A percentile compares a stretch with the other conserved stretches of the same genome.
Conservation (phyloP, 2,329 filamentous ascomycete species). For the Thelonectria olida region DNA sequence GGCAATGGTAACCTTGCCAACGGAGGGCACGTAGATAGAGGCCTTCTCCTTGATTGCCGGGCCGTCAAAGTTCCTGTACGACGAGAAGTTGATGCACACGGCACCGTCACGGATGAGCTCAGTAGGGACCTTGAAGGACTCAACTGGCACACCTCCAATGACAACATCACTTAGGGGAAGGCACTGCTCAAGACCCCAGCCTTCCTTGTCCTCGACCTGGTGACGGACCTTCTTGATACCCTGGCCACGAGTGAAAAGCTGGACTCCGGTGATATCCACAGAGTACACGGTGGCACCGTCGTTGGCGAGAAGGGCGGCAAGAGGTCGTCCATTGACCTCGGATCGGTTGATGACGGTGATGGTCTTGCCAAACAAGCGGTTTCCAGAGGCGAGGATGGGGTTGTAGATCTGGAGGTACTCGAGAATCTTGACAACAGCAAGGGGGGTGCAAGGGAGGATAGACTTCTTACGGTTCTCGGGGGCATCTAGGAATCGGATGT, state of each 20-base stretch:
- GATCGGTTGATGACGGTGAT: slow-evolving; percentile 97
- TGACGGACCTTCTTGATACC: slow-evolving; percentile 88
- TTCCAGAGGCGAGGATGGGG: slow-evolving; percentile 89
- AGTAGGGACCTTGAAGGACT: slow-evolving; percentile 89
- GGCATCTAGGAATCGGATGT: slow-evolving; percentile 90
- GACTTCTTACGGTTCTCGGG: slow-evolving; percentile 83
- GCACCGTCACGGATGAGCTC: slow-evolving; percentile 86
- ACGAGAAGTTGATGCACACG: slow-evolving; percentile 99
- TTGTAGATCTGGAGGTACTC: slow-evolving; percentile 98
- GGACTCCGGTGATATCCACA: slow-evolving; percentile 90
- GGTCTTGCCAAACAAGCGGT: slow-evolving; percentile 90
- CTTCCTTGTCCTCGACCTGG: slow-evolving; percentile 84
- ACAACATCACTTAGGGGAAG: slow-evolving; percentile 92
- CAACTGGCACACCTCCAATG: slow-evolving; percentile 89
- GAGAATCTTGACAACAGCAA: slow-evolving; percentile 96
- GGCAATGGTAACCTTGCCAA: slow-evolving; percentile 97
- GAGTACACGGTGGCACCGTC: slow-evolving; percentile 96
- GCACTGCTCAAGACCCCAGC: slow-evolving; percentile 81
- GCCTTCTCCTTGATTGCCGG: slow-evolving; percentile 93
- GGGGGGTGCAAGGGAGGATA: slow-evolving; percentile 92
- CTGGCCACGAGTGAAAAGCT: slow-evolving; percentile 89
- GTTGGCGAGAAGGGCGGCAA: slow-evolving; percentile 93
- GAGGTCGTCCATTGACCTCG: slow-evolving; percentile 92
- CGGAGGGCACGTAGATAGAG: slow-evolving; percentile 94
- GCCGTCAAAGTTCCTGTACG: slow-evolving; percentile 89